phyloP scores from a whole-genome alignment of 2,329 filamentous ascomycete species.

The Colletotrichum caudatum region DNA sequence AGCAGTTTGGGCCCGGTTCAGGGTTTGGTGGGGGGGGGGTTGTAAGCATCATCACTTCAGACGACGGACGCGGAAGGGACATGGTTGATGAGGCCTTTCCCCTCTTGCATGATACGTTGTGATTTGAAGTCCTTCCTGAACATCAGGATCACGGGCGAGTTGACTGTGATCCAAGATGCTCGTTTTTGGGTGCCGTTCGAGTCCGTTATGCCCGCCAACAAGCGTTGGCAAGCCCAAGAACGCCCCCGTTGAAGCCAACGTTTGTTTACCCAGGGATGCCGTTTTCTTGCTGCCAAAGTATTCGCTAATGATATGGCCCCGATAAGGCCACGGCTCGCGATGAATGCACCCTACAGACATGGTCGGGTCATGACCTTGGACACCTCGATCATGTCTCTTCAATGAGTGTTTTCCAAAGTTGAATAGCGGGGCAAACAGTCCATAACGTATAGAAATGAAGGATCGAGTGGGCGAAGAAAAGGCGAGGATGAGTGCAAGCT shows the following conservation, averaged over 20 bases:
- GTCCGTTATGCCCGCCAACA: neutral
- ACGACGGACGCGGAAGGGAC: neutral
- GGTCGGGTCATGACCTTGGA: neutral
- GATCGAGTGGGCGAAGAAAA: neutral
- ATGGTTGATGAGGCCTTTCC: neutral
- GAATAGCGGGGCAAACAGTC: neutral
- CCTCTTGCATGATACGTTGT: neutral
- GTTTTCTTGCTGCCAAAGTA: neutral
- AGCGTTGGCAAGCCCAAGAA: slow-evolving; percentile 21
- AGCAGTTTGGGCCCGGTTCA: neutral
- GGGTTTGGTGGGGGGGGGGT: neutral
- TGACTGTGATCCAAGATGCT: neutral
- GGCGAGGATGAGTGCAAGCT: neutral
- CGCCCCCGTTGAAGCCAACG: neutral
- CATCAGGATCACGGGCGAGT: neutral
- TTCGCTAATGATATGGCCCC: neutral
- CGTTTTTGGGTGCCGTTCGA: neutral
- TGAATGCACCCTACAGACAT: neutral
- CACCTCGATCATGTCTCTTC: neutral
- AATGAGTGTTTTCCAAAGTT: neutral
- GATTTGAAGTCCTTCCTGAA: neutral
- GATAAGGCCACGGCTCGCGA: neutral
- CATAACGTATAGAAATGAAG: neutral
- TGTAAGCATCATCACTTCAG: slow-evolving; percentile 17
- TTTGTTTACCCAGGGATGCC: neutral